Evolutionary conservation across 371 early-diverging fungal species (phyloP).

Genomic region (Lichtheimia hyalospora): DNA sequence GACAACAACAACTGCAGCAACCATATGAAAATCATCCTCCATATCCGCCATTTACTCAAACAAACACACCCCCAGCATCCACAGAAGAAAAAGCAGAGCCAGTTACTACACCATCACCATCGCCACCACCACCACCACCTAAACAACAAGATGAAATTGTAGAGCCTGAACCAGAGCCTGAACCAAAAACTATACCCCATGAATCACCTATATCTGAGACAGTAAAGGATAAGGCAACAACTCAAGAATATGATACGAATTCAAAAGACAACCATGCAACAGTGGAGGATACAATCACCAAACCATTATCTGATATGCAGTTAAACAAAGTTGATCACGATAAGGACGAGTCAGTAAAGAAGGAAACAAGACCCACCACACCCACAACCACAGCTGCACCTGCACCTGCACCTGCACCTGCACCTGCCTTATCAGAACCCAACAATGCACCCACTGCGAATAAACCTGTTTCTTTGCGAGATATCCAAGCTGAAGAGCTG

Average conservation of each 20-base stretch:
- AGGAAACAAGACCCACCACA: not conserved
- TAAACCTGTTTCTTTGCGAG: constrained; percentile 40
- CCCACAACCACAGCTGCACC: not conserved
- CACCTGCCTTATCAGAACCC: no score
- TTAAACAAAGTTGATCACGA: no score
- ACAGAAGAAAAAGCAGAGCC: not conserved
- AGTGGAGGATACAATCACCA: no score
- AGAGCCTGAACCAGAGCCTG: not conserved
- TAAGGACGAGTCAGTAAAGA: not conserved
- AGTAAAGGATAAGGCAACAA: not conserved
- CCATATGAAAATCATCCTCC: constrained; percentile 9
- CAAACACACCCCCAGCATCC: not conserved
- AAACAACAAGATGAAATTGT: constrained; percentile 22
- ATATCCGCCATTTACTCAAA: not conserved
- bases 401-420: constrained; percentile 1
- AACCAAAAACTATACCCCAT: not conserved
- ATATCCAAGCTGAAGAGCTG: constrained; percentile 50
- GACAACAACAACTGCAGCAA: constrained; percentile 20
- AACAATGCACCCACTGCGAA: not conserved
- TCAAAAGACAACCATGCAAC: no score
- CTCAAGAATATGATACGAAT: no score
- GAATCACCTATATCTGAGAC: not conserved
- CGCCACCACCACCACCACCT: no score
- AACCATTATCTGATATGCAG: no score
- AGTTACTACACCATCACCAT: constrained; percentile 4